phyloP scores from a whole-genome alignment of 371 early-diverging fungal genomes.

The Syncephalis plumigaleata region DNA sequence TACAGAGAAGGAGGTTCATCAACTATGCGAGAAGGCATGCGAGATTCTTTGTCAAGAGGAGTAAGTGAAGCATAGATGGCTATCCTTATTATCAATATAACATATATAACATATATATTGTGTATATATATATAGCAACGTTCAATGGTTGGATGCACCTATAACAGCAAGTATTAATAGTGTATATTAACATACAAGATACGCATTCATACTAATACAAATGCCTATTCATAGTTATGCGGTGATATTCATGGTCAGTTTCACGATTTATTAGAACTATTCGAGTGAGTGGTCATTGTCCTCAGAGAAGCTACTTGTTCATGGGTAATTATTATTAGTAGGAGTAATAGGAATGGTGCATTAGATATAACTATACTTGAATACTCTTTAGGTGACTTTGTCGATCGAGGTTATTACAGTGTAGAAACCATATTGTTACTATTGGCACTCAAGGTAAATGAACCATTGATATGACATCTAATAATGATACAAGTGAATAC shows the following conservation, averaged over 20 bases:
- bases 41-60: constrained; percentile 44
- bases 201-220: background rate
- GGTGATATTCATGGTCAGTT: constrained; percentile 99
- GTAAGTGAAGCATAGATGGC: no score
- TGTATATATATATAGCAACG: no score
- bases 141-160: constrained; percentile 90
- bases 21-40: constrained; percentile 81
- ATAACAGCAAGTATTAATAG: constrained; percentile 59
- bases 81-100: no score
- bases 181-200: background rate
- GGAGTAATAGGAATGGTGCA: background rate
- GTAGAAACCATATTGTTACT: constrained; percentile 98
- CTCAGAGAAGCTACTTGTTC: constrained; percentile 93
- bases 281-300: constrained; percentile 93
- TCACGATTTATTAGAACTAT: constrained; percentile 89
- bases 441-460: constrained; percentile 77
- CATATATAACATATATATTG: no score
- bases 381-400: constrained; percentile 94
- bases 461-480: constrained; percentile 8
- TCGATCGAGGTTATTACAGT: constrained; percentile 97
- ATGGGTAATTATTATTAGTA: constrained; percentile 65
- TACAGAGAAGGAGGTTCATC: constrained; percentile 80
- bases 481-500: no score
- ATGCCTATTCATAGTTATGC: constrained; percentile 50
- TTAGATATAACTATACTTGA: background rate